These are phyloP conservation scores for Zarea fungicola DNA, from an alignment of 2,329 filamentous ascomycete genomes.

Conservation along the genomic window DNA sequence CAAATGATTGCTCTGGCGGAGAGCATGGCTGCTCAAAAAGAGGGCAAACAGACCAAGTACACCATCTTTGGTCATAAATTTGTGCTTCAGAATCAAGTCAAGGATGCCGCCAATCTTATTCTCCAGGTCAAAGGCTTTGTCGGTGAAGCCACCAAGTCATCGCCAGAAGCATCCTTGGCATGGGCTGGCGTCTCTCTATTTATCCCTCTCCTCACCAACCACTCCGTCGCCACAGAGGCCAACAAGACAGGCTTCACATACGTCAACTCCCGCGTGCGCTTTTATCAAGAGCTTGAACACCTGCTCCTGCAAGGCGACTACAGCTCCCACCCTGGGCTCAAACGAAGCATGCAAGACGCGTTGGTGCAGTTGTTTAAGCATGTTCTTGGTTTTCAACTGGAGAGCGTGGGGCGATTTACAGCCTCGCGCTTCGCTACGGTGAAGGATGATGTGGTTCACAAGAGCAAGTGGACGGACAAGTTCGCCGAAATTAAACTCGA, in stretches of 20 bases:
- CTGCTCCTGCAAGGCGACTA: conserved; percentile 15
- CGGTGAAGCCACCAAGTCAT: conserved; percentile 23
- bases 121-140: conserved; percentile 22
- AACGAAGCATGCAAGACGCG: neutral
- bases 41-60: conserved; percentile 14
- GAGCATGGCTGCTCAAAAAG: conserved; percentile 14
- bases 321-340: neutral
- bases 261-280: conserved; percentile 25
- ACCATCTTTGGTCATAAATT: conserved; percentile 19
- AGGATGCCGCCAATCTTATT: conserved; percentile 18
- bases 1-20: too few relatives aligned
- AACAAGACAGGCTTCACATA: conserved; percentile 29
- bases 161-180: conserved; percentile 26
- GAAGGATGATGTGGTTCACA: neutral
- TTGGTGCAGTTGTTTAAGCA: neutral
- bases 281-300: conserved; percentile 26
- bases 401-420: neutral
- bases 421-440: neutral
- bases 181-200: conserved; percentile 33
- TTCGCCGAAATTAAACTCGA: neutral
- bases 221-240: conserved; percentile 22
- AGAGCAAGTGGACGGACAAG: neutral
- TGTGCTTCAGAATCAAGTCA: conserved; percentile 19
- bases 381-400: neutral
- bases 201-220: conserved; percentile 30